phyloP scores from a whole-genome alignment of 768 basidiomycete genomes.

The Amanita muscaria region DNA sequence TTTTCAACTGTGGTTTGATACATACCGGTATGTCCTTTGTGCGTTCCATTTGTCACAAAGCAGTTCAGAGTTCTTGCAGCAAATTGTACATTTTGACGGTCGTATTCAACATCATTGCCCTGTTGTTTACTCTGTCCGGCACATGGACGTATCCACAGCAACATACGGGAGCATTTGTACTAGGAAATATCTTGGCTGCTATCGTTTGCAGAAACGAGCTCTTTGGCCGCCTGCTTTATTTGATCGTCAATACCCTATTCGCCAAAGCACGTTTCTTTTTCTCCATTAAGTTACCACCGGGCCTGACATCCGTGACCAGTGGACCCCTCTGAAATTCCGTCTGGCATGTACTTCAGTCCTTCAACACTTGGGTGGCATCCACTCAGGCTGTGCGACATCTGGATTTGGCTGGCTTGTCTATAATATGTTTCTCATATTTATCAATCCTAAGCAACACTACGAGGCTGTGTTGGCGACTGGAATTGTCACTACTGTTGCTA shows the following conservation, averaged over 20 bases:
- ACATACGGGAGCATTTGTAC: conserved; percentile 63
- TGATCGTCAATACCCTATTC: conserved; percentile 62
- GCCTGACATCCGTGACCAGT: too few species aligned
- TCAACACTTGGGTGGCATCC: conserved; percentile 76
- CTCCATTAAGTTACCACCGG: too few species aligned
- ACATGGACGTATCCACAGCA: conserved; percentile 59
- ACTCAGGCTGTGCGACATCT: conserved; percentile 73
- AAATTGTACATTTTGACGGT: conserved; percentile 67
- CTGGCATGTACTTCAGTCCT: conserved; percentile 66
- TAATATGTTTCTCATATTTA: conserved; percentile 46
- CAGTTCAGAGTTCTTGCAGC: conserved; percentile 24
- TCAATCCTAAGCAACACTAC: conserved; percentile 40
- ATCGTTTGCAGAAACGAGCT: conserved; percentile 78
- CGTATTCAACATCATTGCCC: conserved; percentile 47
- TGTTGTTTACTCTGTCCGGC: conserved; percentile 51
- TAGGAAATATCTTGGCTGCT: conserved; percentile 65
- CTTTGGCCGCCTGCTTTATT: conserved; percentile 70
- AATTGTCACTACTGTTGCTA: conserved; percentile 47
- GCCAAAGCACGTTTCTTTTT: conserved; percentile 67
- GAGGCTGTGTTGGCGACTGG: conserved; percentile 52
- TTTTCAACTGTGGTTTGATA: conserved; percentile 71
- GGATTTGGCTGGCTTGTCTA: conserved; percentile 68
- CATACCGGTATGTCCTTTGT: conserved; percentile 51
- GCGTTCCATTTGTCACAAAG: not conserved
- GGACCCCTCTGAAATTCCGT: conserved; percentile 45